Evolutionary conservation across 306 rosid species (phyloP), one percentile per base, ranked within the genome.

Genomic region (Cicer bijugum): DNA sequence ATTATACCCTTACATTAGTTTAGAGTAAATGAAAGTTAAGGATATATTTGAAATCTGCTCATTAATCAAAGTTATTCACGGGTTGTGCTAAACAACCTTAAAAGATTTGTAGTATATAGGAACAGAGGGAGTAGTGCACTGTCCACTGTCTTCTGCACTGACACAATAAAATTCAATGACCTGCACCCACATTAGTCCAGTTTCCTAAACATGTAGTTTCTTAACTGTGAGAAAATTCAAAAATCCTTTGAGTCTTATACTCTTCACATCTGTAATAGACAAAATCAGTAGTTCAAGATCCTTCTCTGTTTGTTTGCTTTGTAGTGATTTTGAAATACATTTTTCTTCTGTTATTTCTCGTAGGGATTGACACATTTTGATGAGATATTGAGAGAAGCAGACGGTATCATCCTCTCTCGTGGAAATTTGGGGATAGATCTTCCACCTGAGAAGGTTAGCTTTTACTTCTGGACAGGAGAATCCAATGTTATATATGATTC

Each of bases 361-460:
- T 12, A 92, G 97, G 97, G 97, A 51, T 77, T 92, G 81, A 75
- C 28, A 35, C 89, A 92, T 87, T 92, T 92, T 71, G 92, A 92
- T 78, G 97, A 90, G 77, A 92, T 92, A 70, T 78, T 92, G 77
- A 85, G 67, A 78, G 97, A 90, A 87, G 97, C 97, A 78, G 92
- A 92, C 69, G 97, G 97, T 50, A 43, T 92, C 70, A 87, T 90
- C 68, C 9, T 92, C 66, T 84, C 97, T 40, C 97, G 97, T 39
- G 97, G 97, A 83, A 90, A 85, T 76, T 82, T 92, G 89, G 97
- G 97, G 46, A 83, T 92, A 57, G 97, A 92, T 84, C 91, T 92
- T 63, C 97, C 97, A 45, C 94, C 97, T 14, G 97, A 92, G 84
- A 92, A 92, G 94, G 98, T 90, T 60, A 76, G 88, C 11, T 28